These are phyloP conservation scores for Aechmea fasciata DNA, from an alignment of 176 grass and related monocot genomes.

Conservation along the genomic window DNA sequence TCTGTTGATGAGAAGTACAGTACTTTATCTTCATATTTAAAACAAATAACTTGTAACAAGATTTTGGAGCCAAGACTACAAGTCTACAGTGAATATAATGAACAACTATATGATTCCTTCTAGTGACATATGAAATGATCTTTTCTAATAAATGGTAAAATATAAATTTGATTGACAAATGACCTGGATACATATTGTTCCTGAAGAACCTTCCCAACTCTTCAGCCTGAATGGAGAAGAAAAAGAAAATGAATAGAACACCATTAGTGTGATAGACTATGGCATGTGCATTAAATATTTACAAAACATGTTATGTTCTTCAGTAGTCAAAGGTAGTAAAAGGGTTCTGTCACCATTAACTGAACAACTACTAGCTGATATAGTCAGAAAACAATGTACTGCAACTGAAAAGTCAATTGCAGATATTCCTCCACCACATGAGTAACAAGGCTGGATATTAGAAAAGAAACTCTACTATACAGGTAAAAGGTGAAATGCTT, in stretches of 20 bases:
- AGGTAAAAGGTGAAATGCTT: conserved; percentile 8
- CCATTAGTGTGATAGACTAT: background rate
- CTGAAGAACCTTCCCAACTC: conserved; percentile 91
- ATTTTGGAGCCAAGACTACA: too few species aligned
- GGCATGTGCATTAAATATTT: background rate
- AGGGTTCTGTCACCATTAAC: background rate
- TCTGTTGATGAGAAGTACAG: too few species aligned
- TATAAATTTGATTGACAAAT: conserved; percentile 14
- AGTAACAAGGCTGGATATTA: background rate
- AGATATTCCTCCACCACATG: too few species aligned
- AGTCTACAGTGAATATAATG: too few species aligned
- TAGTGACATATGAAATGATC: background rate
- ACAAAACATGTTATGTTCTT: background rate
- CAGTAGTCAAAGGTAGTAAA: background rate
- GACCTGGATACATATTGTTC: conserved; percentile 99
- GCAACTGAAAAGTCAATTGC: background rate
- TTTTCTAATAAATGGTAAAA: background rate
- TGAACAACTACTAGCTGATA: background rate
- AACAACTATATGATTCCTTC: background rate
- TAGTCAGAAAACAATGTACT: background rate
- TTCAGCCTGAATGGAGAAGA: conserved; percentile 55
- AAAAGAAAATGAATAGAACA: background rate
- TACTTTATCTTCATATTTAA: too few species aligned
- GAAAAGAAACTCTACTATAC: background rate
- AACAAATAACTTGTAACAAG: too few species aligned